Evolutionary conservation across 1,284 basidiomycete species (phyloP), one percentile per base, ranked within the genome.

Genomic region (Rhodotorula mucilaginosa): DNA sequence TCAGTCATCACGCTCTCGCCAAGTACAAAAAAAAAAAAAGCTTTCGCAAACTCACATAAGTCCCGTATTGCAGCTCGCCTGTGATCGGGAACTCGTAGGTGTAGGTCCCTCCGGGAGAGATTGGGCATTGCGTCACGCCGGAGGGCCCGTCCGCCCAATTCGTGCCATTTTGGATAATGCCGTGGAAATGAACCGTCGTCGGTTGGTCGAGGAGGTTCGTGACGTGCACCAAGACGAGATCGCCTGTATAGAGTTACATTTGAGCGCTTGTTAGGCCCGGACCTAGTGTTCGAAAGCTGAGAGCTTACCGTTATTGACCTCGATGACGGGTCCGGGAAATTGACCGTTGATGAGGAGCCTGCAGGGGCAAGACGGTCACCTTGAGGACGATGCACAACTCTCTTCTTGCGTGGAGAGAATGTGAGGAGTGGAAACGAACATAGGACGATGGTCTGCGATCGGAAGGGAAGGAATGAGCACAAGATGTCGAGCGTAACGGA

Each of bases 61-160:
- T 70, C 16, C 68, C 68, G 48, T 63, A 68, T 34, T 65, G 63
- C 5, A 68, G 63, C 2, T 51, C 23, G 49, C 77, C 77, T 65
- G 64, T 60, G 26, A 80, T 74, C 26, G 77, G 81, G 73, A 84
- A 84, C 58, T 84, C 83, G 81, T 87, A 87, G 26, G 83, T 81
- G 81, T 85, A 87, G 12, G 81, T 82, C n/a, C 81, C 74, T 0
- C 81, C 81, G 0, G 84, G 79, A 3, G 82, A 81, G 71, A 88
- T 86, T 1, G 85, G 85, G 74, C 87, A 88, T 73, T 86, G 84
- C 47, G 81, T 83, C 18, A 86, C 47, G 58, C 81, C 82, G 21
- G 79, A 75, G 0, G 83, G 81, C 0, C 85, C 85, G 70, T 86
- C 84, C 69, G 83, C 83, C 81, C 81, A 68, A 75, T 78, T 64